phyloP scores from a whole-genome alignment of 495 filamentous ascomycete genomes.

The Talaromyces nanjingensis region DNA sequence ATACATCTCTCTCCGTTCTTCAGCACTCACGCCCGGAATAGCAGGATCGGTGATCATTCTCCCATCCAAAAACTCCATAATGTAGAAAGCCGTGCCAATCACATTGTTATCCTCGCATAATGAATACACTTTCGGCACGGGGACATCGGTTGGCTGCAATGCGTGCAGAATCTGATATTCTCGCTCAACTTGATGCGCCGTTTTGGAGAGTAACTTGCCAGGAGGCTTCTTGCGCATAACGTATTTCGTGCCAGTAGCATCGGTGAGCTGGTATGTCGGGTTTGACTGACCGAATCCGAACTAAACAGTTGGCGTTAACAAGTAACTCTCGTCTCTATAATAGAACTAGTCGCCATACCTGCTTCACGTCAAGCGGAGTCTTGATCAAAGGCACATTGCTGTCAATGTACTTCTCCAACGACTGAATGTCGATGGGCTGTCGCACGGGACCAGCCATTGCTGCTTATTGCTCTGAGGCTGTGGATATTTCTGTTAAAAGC shows the following conservation, averaged over 20 bases:
- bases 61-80: constrained; percentile 91
- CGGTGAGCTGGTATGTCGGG: constrained; percentile 85
- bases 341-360: constrained; percentile 47
- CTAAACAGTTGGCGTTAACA: constrained; percentile 32
- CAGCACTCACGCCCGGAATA: constrained; percentile 63
- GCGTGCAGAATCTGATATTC: constrained; percentile 89
- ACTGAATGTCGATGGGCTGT: constrained; percentile 75
- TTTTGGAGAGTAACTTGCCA: constrained; percentile 81
- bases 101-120: constrained; percentile 76
- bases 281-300: constrained; percentile 98
- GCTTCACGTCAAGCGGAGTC: constrained; percentile 77
- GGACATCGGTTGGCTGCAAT: constrained; percentile 70
- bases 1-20: constrained; percentile 47
- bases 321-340: not conserved
- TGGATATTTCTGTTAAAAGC: not conserved
- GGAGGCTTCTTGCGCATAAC: constrained; percentile 96
- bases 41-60: constrained; percentile 86
- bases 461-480: not conserved
- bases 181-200: constrained; percentile 91
- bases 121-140: constrained; percentile 76
- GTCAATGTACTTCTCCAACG: constrained; percentile 71
- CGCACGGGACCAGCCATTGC: constrained; percentile 82
- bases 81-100: constrained; percentile 88
- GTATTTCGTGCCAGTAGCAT: constrained; percentile 56
- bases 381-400: constrained; percentile 71